phyloP scores from a whole-genome alignment of 805 yeast species.

The Wickerhamomyces subpelliculosus region DNA sequence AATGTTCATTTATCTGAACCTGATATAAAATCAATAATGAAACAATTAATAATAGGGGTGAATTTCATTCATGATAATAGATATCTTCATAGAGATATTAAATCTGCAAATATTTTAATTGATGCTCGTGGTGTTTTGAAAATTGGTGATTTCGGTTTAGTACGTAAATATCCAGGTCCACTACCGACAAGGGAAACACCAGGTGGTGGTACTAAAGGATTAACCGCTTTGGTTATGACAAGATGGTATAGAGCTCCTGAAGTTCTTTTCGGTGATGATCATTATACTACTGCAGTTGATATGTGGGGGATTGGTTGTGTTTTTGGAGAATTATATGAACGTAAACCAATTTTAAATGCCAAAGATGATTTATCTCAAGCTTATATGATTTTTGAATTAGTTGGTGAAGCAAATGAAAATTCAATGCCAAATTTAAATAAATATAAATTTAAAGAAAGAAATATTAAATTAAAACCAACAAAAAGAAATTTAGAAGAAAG shows the following conservation, averaged over 20 bases:
- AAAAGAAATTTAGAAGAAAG: constrained; percentile 40
- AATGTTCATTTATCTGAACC: constrained; percentile 49
- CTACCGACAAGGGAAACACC: constrained; percentile 42
- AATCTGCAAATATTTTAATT: constrained; percentile 89
- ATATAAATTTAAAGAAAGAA: constrained; percentile 42
- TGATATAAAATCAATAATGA: constrained; percentile 78
- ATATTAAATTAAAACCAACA: constrained; percentile 34
- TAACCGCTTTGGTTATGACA: constrained; percentile 80
- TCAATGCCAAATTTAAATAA: constrained; percentile 59
- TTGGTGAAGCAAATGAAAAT: constrained; percentile 68
- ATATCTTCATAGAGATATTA: constrained; percentile 81
- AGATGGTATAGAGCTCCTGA: constrained; percentile 99
- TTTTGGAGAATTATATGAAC: constrained; percentile 80
- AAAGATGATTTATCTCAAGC: constrained; percentile 84
- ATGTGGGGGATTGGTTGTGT: constrained; percentile 98
- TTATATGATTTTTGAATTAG: constrained; percentile 64
- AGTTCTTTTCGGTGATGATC: constrained; percentile 73
- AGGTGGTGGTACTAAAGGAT: constrained; percentile 38
- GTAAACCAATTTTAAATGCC: constrained; percentile 82
- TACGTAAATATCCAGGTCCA: constrained; percentile 62
- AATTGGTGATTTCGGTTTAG: constrained; percentile 94
- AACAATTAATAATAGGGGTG: constrained; percentile 73
- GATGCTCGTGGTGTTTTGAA: constrained; percentile 73
- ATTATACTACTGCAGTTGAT: constrained; percentile 91
- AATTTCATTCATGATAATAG: constrained; percentile 64